Evolutionary conservation across 2,329 filamentous ascomycete species (phyloP).

Genomic region (Fusarium odoratissimum): DNA sequence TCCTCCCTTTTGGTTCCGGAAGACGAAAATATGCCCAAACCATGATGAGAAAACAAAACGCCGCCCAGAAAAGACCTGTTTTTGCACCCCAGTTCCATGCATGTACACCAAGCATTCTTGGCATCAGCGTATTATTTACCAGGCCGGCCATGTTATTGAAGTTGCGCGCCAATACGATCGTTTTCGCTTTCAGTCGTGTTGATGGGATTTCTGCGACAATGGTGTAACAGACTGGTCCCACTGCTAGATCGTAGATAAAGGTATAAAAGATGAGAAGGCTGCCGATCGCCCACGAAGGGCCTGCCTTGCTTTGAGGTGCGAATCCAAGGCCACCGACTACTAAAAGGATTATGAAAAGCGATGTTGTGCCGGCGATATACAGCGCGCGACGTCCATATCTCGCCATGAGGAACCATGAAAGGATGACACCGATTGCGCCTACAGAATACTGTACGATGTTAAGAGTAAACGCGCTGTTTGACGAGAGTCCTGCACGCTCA

Average conservation of each 20-base stretch:
- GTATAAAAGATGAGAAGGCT: slow-evolving; percentile 58
- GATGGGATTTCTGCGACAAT: slow-evolving; percentile 71
- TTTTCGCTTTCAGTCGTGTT: slow-evolving; percentile 58
- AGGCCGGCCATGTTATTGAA: slow-evolving; percentile 63
- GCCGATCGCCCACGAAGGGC: slow-evolving; percentile 61
- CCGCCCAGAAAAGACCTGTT: slow-evolving; percentile 60
- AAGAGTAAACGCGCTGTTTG: slow-evolving; percentile 51
- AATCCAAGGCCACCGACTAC: slow-evolving; percentile 60
- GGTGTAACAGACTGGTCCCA: slow-evolving; percentile 78
- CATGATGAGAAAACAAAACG: slow-evolving; percentile 53
- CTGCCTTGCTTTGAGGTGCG: slow-evolving; percentile 57
- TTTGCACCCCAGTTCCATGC: slow-evolving; percentile 61
- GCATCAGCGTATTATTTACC: slow-evolving; percentile 57
- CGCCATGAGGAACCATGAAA: slow-evolving; percentile 58
- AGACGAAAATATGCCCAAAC: slow-evolving; percentile 64
- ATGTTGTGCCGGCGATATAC: slow-evolving; percentile 59
- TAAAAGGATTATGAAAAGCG: slow-evolving; percentile 57
- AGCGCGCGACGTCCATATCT: slow-evolving; percentile 58
- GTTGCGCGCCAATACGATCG: slow-evolving; percentile 58
- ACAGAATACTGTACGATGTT: slow-evolving; percentile 57
- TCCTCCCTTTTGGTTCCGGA: slow-evolving; percentile 65
- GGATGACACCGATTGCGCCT: slow-evolving; percentile 57
- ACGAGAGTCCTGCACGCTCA: slow-evolving; percentile 54
- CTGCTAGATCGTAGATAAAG: slow-evolving; percentile 53
- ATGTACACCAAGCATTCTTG: slow-evolving; percentile 57